Evolutionary conservation across 371 early-diverging fungal genomes (phyloP), one percentile per base, ranked within the genome.

Genomic region (Circinella umbellata): DNA sequence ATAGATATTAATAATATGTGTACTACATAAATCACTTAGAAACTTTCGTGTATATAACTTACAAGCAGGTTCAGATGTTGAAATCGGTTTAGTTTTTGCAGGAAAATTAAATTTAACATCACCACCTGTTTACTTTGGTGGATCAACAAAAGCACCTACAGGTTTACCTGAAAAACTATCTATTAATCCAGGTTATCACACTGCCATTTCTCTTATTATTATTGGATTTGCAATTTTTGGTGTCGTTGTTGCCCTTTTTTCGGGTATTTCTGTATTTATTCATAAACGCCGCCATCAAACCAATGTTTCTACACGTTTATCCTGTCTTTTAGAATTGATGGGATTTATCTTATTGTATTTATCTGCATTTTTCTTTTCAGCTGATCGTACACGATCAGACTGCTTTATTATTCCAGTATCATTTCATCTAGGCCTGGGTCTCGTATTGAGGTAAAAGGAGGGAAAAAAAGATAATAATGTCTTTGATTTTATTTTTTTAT

Each of bases 1-100:
- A 27, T 27, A 27, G 0, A 27, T 42, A 9, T 3, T 42, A 42
- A 42, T 42, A 11, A 9, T 42, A 42, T 53, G 6, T 53, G 53
- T 53, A n/a, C 6, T 18, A 6, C 3, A 57, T n/a, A n/a, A n/a
- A n/a, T 34, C 14, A 7, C n/a, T 36, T 67, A 84, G 88, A 27
- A 88, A 86, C 48, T 88, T 85, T 38, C 78, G 77, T 48, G 60
- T 88, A 5, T 80, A 74, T 69, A 88, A 86, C 68, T 64, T 86
- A 35, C 85, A 86, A 69, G 67, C 80, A 37, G 86, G 87, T 1
- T 15, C 71, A 1, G 69, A 73, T 9, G 72, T 79, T 0, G 66
- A 79, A 1, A 86, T 88, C 55, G 88, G 86, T 6, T 80, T 72
- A 0, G 79, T 83, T 10, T 81, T 85, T 48, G 81, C 84, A 14